A percentile compares a stretch with the other conserved stretches of the same genome.
These are phyloP conservation scores for Pseudocercospora crystallina DNA, from an alignment of 2,329 filamentous ascomycete genomes.

Conservation along the genomic window DNA sequence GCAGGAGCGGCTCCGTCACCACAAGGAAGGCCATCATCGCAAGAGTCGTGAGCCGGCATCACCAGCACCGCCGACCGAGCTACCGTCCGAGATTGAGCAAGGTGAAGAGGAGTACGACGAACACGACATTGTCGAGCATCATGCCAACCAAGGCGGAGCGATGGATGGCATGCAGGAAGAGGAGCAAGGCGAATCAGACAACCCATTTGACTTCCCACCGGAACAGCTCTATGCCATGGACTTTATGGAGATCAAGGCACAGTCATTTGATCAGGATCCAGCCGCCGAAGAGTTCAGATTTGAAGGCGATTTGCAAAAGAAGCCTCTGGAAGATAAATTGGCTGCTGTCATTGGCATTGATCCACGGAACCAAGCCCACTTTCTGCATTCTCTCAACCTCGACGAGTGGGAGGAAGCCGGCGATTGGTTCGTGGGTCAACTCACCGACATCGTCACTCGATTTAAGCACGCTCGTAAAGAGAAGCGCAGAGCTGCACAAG, in stretches of 20 bases:
- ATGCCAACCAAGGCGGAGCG: too few relatives aligned
- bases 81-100: too few relatives aligned
- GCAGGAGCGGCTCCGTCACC: too few relatives aligned
- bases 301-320: constrained; percentile 6
- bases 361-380: constrained; percentile 43
- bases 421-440: constrained; percentile 59
- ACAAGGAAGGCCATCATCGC: too few relatives aligned
- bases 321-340: constrained; percentile 27
- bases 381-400: constrained; percentile 54
- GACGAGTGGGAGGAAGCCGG: constrained; percentile 63
- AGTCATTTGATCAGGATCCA: constrained; percentile 31
- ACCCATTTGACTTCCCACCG: constrained; percentile 30
- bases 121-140: too few relatives aligned
- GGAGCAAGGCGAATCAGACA: not conserved
- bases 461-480: constrained; percentile 55
- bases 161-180: not conserved
- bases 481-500: constrained; percentile 53
- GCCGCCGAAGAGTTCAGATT: constrained; percentile 15
- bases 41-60: too few relatives aligned
- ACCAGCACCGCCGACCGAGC: too few relatives aligned
- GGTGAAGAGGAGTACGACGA: too few relatives aligned
- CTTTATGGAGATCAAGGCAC: constrained; percentile 28
- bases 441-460: constrained; percentile 51
- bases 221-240: constrained; percentile 28
- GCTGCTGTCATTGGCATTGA: constrained; percentile 7